A percentile compares a stretch with the other conserved stretches of the same genome.
phyloP scores from a whole-genome alignment of 805 yeast genomes.

The Ogataea saltuana region DNA sequence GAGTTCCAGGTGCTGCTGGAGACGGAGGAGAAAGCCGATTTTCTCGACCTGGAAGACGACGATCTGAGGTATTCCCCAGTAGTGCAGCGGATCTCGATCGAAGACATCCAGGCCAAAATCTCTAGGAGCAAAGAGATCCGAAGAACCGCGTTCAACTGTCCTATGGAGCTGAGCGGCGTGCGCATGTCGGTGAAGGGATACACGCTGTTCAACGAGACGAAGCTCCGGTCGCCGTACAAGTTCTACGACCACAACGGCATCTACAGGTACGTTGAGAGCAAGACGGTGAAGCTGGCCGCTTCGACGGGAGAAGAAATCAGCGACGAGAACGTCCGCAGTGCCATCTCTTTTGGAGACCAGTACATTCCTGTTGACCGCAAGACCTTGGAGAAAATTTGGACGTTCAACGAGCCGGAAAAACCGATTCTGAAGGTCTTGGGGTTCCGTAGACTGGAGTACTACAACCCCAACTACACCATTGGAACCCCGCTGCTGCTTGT shows the following conservation, averaged over 20 bases:
- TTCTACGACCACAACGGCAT: slow-evolving; percentile 56
- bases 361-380: slow-evolving; percentile 40
- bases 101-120: slow-evolving; percentile 48
- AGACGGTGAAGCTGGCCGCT: slow-evolving; percentile 40
- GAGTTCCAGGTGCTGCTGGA: slow-evolving; percentile 40
- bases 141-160: slow-evolving; percentile 62
- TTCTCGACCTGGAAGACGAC: slow-evolving; percentile 10
- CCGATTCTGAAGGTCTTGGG: slow-evolving; percentile 69
- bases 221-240: slow-evolving; percentile 47
- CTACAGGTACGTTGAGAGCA: slow-evolving; percentile 52
- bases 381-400: slow-evolving; percentile 37
- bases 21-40: slow-evolving; percentile 12
- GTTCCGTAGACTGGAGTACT: slow-evolving; percentile 50
- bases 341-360: slow-evolving; percentile 50
- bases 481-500: slow-evolving; percentile 62
- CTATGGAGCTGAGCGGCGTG: slow-evolving; percentile 58
- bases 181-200: slow-evolving; percentile 73
- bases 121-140: slow-evolving; percentile 60
- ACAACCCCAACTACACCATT: slow-evolving; percentile 52
- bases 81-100: slow-evolving; percentile 43
- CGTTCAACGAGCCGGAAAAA: slow-evolving; percentile 34
- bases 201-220: slow-evolving; percentile 57
- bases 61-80: slow-evolving; percentile 32
- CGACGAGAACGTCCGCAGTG: slow-evolving; percentile 35
- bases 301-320: slow-evolving; percentile 44